Percentiles rank a stretch among this genome's conserved stretches.
phyloP scores from a whole-genome alignment of 2,329 filamentous ascomycete species.

The Cercospora sp. region DNA sequence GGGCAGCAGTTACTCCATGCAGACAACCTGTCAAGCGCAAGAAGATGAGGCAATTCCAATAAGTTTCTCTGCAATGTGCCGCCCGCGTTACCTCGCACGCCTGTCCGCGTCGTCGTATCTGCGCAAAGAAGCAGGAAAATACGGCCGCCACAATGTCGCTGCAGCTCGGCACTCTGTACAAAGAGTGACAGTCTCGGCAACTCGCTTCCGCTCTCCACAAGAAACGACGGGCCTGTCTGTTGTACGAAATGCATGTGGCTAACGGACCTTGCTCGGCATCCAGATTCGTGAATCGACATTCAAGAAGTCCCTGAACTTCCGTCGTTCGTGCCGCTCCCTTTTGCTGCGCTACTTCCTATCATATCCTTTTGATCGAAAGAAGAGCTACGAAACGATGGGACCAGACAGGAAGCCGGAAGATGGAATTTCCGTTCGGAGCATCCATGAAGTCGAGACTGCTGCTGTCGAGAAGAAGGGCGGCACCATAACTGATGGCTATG shows the following conservation, averaged over 20 bases:
- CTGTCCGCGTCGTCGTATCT: neutral
- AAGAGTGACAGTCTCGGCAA: conserved; percentile 18
- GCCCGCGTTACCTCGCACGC: conserved; percentile 4
- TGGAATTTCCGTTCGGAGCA: conserved; percentile 30
- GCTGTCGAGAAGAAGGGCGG: conserved; percentile 32
- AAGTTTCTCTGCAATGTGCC: conserved; percentile 7
- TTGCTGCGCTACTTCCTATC: neutral
- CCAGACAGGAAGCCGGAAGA: conserved; percentile 28
- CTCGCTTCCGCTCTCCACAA: conserved; percentile 7
- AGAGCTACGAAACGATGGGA: conserved; percentile 14
- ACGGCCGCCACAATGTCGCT: conserved; percentile 13
- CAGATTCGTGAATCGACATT: conserved; percentile 6
- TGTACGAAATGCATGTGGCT: conserved; percentile 16
- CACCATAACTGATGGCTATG: conserved; percentile 41
- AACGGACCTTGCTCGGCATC: conserved; percentile 18
- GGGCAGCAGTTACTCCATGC: conserved; percentile 8
- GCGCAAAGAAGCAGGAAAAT: neutral
- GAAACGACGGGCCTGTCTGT: neutral
- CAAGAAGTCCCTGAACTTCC: conserved; percentile 10
- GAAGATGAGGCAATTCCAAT: conserved; percentile 6
- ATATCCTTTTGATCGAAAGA: conserved; percentile 1
- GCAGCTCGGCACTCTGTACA: conserved; percentile 11
- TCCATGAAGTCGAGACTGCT: conserved; percentile 26
- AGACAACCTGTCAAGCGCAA: conserved; percentile 19
- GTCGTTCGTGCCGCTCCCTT: neutral